Base-by-base conservation (phyloP, 108 stramenopile species). In the Asterionellopsis glacialis region DNA sequence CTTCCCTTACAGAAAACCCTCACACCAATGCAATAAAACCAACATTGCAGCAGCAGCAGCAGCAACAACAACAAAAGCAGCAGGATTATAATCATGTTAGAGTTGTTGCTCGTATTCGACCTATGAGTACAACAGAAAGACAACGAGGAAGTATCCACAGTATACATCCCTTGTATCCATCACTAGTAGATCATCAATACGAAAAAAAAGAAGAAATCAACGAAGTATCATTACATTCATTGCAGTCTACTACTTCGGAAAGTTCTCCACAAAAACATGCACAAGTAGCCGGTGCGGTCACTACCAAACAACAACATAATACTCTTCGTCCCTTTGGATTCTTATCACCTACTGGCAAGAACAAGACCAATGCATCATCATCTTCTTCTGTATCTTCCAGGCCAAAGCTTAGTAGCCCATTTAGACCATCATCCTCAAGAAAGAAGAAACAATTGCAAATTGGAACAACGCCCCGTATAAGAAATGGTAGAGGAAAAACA, bases 71-170 rank as follows among this genome's bases (percentile, higher is more conserved):
- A 19, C 47, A 48, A 21, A 2, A 48, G 6, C 16, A 48, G 47
- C 47, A 16, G 19, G 21, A 48, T 19, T 4, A 16, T 48, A 48
- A 21, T 21, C 16, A 51, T 10, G 27, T 63, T 39, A 1, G 50
- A 11, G 61, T 63, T 51, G 48, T 63, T 11, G 50, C 61, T 19
- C 22, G 61, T 50, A 63, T 63, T 41, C 61, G 61, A 28, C 48
- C 48, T 5, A 16, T 57, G 47, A 48, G 9, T 48, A 21, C 5
- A 19, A 9, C 47, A 16, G 47, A 48, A 21, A 21, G 16, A 48
- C 19, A 48, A 48, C 19, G 19, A 16, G 47, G 47, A 16, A 19
- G 47, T 21, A 9, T 21, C 9, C 19, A 16, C 9, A 21, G 16
- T 16, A 48, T 48, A 19, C 47, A 48, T 19, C 47, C 47, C 19